These are phyloP conservation scores for Euphorbia schlechtendalii DNA, from an alignment of 441 rosid species.

Conservation along the genomic window DNA sequence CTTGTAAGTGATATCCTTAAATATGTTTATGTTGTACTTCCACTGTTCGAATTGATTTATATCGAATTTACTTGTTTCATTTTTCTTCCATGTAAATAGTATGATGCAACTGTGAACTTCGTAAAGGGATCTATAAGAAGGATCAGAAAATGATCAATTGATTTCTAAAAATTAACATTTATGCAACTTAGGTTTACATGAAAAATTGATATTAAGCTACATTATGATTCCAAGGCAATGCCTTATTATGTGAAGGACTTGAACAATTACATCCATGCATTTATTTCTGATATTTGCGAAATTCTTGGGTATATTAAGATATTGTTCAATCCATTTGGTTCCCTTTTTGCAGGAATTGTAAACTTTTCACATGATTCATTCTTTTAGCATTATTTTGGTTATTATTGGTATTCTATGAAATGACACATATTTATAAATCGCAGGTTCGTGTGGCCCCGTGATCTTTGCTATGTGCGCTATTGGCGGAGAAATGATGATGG, in stretches of 20 bases:
- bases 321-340: background rate
- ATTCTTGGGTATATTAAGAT: background rate
- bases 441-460: constrained; percentile 99
- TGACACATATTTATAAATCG: constrained; percentile 15
- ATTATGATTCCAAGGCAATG: background rate
- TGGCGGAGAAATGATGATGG: constrained; percentile 99
- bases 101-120: background rate
- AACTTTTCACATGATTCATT: background rate
- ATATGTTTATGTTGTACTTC: too few species aligned
- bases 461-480: constrained; percentile 96
- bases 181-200: background rate
- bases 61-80: too few species aligned
- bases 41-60: too few species aligned
- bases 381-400: background rate
- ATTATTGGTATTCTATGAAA: background rate
- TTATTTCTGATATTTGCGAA: background rate
- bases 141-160: background rate
- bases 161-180: background rate
- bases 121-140: background rate
- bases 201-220: too few species aligned
- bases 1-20: background rate
- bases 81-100: background rate
- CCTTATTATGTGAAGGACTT: background rate
- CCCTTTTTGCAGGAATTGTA: constrained; percentile 2
- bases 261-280: background rate